phyloP scores from a whole-genome alignment of 73 alveolate species.

The Blepharisma stoltei region DNA sequence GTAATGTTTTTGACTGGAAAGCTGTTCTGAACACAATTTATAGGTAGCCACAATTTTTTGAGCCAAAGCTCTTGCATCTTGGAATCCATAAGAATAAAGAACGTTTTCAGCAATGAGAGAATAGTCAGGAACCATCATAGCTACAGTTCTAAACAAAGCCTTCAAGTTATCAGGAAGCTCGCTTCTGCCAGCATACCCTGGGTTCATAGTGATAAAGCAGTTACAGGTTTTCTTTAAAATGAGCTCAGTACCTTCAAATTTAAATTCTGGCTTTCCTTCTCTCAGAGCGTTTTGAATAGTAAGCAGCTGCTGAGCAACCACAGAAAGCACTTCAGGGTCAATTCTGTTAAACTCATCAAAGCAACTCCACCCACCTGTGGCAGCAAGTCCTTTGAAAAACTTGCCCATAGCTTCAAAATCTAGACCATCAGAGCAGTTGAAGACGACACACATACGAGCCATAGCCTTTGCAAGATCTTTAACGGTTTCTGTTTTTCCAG shows the following conservation, averaged over 20 bases:
- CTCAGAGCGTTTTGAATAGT: constrained; percentile 88
- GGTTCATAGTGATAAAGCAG: constrained; percentile 98
- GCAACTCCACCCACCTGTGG: constrained; percentile 99
- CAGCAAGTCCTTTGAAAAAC: constrained; percentile 99
- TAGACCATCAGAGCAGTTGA: constrained; percentile 95
- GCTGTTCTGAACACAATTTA: constrained; percentile 94
- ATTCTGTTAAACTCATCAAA: constrained; percentile 99
- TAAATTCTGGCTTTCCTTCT: constrained; percentile 77
- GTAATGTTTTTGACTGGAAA: constrained; percentile 94
- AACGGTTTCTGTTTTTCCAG: constrained; percentile 97
- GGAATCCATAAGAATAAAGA: constrained; percentile 95
- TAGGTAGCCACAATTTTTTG: constrained; percentile 93
- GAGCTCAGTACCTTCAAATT: constrained; percentile 87
- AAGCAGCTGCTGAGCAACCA: constrained; percentile 80
- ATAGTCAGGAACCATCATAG: constrained; percentile 99
- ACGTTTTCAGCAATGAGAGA: constrained; percentile 96
- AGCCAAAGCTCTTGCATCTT: constrained; percentile 90
- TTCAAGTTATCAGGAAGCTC: constrained; percentile 97
- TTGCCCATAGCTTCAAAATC: constrained; percentile 98
- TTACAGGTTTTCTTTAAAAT: constrained; percentile 88
- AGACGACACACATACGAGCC: constrained; percentile 91
- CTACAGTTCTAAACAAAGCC: constrained; percentile 95
- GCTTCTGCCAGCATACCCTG: constrained; percentile 97
- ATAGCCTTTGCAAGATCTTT: constrained; percentile 97
- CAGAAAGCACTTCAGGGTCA: constrained; percentile 91